Evolutionary conservation across 2,329 filamentous ascomycete genomes (phyloP).

Genomic region (Colletotrichum phormii): DNA sequence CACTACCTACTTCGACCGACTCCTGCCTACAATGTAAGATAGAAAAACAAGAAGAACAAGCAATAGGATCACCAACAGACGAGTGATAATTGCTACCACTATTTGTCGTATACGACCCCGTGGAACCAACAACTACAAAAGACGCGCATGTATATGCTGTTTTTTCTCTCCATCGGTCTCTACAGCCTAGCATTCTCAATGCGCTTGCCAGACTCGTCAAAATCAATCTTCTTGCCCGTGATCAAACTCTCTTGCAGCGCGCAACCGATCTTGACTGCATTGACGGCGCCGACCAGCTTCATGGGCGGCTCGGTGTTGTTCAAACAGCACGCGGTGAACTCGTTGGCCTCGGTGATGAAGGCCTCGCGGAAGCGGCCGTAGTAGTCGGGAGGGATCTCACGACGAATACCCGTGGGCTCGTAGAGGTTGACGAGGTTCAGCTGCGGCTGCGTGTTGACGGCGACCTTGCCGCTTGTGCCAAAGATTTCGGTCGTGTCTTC

Average conservation of each 20-base stretch:
- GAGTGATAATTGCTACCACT: too few species aligned
- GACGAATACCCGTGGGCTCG: slow-evolving; percentile 63
- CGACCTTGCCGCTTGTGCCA: slow-evolving; percentile 73
- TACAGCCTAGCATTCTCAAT: slow-evolving; percentile 53
- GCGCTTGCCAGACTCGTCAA: slow-evolving; percentile 63
- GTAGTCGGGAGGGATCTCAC: slow-evolving; percentile 70
- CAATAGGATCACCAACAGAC: too few species aligned
- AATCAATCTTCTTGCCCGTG: slow-evolving; percentile 66
- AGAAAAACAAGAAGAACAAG: too few species aligned
- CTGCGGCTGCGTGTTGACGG: slow-evolving; percentile 69
- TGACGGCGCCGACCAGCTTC: slow-evolving; percentile 67
- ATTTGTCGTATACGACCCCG: too few species aligned
- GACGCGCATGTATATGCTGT: background rate
- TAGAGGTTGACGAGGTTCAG: slow-evolving; percentile 67
- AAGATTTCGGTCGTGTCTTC: slow-evolving; percentile 76
- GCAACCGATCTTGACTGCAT: slow-evolving; percentile 70
- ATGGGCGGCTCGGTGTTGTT: slow-evolving; percentile 67
- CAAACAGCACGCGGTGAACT: slow-evolving; percentile 70
- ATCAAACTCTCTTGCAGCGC: slow-evolving; percentile 69
- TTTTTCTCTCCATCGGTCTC: slow-evolving; percentile 1
- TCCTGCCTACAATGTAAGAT: too few species aligned
- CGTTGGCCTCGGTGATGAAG: slow-evolving; percentile 71
- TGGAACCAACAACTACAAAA: too few species aligned
- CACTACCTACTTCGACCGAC: too few species aligned
- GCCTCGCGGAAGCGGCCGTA: slow-evolving; percentile 72